phyloP scores from a whole-genome alignment of 306 rosid genomes.

The Lathyrus aphaca region DNA sequence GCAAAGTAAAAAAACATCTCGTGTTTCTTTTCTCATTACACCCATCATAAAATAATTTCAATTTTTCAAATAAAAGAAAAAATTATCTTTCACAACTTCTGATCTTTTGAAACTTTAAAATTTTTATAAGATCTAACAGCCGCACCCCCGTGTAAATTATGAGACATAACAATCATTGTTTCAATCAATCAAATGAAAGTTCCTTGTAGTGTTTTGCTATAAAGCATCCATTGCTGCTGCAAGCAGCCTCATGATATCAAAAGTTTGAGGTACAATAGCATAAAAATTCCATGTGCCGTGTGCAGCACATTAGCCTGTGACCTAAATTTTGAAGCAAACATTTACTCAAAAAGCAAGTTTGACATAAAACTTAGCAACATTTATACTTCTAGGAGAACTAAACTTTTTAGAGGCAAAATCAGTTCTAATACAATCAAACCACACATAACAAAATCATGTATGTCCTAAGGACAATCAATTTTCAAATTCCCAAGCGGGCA shows the following conservation, averaged over 20 bases:
- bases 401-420: no score
- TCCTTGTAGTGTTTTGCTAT: slow-evolving; percentile 2
- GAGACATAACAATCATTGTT: background rate
- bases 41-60: background rate
- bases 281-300: background rate
- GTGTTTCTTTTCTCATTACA: slow-evolving; percentile 3
- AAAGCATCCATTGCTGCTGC: slow-evolving; percentile 15
- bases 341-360: no score
- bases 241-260: slow-evolving; percentile 1
- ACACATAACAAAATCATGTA: no score
- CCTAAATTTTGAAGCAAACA: background rate
- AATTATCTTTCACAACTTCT: background rate
- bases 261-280: background rate
- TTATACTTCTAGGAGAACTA: no score
- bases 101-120: slow-evolving; percentile 12
- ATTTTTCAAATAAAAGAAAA: slow-evolving; percentile 6
- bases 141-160: slow-evolving; percentile 2
- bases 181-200: slow-evolving; percentile 28
- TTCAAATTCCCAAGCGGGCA: no score
- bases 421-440: no score
- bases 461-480: no score
- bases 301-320: background rate
- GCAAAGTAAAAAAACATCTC: slow-evolving; percentile 19
- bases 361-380: background rate
- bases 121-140: background rate